phyloP scores from a whole-genome alignment of 352 stramenopile species.

The Phytophthora capsici region DNA sequence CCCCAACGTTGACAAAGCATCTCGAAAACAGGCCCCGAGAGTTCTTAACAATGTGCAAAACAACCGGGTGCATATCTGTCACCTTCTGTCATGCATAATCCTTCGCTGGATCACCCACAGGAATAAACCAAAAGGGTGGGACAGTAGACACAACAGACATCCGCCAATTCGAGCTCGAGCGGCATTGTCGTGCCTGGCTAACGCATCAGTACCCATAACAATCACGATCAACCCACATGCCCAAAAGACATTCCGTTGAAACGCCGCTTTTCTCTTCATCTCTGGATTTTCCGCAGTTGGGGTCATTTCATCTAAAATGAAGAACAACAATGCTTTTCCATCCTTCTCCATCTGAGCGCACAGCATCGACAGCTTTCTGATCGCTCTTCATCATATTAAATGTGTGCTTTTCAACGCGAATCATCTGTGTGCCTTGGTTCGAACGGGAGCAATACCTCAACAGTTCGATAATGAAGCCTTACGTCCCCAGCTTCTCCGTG shows the following conservation, averaged over 20 bases:
- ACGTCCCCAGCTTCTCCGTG: neutral
- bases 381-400: neutral
- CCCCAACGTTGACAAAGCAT: too few relatives aligned
- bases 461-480: slow-evolving; percentile 1
- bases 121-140: too few relatives aligned
- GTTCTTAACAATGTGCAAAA: too few relatives aligned
- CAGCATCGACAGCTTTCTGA: neutral
- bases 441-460: neutral
- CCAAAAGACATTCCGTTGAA: slow-evolving; percentile 42
- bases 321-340: neutral
- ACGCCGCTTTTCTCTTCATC: too few relatives aligned
- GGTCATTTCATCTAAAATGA: slow-evolving; percentile 15
- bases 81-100: too few relatives aligned
- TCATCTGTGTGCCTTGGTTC: slow-evolving; percentile 8
- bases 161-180: neutral
- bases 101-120: too few relatives aligned
- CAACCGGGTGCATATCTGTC: too few relatives aligned
- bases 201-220: slow-evolving; percentile 33
- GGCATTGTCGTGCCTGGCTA: neutral
- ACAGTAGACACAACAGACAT: neutral
- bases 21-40: too few relatives aligned
- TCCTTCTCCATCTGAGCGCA: neutral
- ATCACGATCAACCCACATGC: slow-evolving; percentile 29
- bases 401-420: neutral
- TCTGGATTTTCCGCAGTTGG: too few relatives aligned